These are phyloP conservation scores for Fusarium clavum DNA, from an alignment of 2,329 filamentous ascomycete species.

Conservation along the genomic window DNA sequence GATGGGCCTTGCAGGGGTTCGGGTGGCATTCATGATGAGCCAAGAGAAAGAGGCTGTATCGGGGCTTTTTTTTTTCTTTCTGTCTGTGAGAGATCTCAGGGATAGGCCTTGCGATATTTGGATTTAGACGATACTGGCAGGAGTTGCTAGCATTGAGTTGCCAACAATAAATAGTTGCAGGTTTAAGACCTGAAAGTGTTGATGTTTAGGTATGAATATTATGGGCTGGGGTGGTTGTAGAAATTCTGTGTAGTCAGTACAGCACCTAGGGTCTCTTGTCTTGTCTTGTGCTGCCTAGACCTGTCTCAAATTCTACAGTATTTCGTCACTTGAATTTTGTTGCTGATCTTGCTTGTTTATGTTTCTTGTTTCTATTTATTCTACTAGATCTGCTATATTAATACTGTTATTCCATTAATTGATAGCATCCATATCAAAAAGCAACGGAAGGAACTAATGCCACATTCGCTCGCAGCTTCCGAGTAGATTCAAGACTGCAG, in stretches of 20 bases:
- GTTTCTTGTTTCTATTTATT: neutral
- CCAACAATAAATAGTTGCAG: neutral
- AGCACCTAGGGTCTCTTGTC: neutral
- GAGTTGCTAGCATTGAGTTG: neutral
- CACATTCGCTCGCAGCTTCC: slow-evolving; percentile 19
- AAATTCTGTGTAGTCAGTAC: neutral
- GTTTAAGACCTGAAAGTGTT: neutral
- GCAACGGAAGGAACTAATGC: slow-evolving; percentile 19
- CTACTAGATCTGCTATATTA: neutral
- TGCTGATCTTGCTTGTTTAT: neutral
- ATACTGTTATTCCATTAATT: neutral
- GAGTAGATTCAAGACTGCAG: neutral
- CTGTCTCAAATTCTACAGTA: neutral
- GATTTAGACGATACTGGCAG: neutral
- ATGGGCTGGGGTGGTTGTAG: slow-evolving; percentile 7
- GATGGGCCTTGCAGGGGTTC: slow-evolving; percentile 22
- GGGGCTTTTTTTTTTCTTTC: neutral
- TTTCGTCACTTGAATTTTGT: neutral
- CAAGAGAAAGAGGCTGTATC: slow-evolving; percentile 11
- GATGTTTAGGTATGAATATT: neutral
- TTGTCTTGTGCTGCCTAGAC: neutral
- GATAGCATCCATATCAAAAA: neutral
- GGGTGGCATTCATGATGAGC: neutral
- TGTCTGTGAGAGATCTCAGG: neutral
- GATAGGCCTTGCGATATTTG: neutral